These are phyloP conservation scores for Tuber umbilicatum DNA, from an alignment of 495 filamentous ascomycete species.

Conservation along the genomic window DNA sequence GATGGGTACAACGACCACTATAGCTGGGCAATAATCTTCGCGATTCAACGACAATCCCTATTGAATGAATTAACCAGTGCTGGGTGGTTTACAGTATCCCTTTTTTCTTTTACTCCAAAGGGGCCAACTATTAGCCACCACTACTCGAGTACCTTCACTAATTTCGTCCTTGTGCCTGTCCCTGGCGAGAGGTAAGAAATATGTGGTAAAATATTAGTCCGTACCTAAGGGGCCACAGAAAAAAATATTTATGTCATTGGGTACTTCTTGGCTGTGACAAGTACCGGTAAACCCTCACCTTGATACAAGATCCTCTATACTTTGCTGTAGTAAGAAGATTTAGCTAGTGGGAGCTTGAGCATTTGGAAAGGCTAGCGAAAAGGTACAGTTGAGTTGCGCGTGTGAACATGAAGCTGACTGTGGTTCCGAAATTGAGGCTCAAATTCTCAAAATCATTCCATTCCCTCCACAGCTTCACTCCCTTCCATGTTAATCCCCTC, in stretches of 20 bases:
- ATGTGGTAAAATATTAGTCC: no score
- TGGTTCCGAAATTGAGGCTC: not conserved
- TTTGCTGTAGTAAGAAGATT: not conserved
- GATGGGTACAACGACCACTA: not conserved
- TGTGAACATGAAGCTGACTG: not conserved
- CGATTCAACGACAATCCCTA: not conserved
- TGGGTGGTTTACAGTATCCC: not conserved
- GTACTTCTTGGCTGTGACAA: no score
- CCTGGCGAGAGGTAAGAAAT: no score
- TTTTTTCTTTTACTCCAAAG: not conserved
- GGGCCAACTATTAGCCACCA: not conserved
- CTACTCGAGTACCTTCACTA: not conserved
- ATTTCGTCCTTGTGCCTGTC: no score
- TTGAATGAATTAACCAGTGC: not conserved
- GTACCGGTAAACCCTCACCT: no score
- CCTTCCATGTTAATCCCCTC: not conserved
- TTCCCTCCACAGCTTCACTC: not conserved
- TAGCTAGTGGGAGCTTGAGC: not conserved
- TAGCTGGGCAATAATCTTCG: not conserved
- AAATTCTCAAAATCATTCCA: not conserved
- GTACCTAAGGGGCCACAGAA: no score
- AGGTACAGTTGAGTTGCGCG: not conserved
- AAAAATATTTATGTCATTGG: no score
- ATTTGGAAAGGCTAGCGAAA: not conserved
- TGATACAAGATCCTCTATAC: not conserved